A percentile compares a stretch with the other conserved stretches of the same genome.
Evolutionary conservation across 129 eudicot genomes (phyloP).

Genomic region (Chrysanthemum lavandulifolium): DNA sequence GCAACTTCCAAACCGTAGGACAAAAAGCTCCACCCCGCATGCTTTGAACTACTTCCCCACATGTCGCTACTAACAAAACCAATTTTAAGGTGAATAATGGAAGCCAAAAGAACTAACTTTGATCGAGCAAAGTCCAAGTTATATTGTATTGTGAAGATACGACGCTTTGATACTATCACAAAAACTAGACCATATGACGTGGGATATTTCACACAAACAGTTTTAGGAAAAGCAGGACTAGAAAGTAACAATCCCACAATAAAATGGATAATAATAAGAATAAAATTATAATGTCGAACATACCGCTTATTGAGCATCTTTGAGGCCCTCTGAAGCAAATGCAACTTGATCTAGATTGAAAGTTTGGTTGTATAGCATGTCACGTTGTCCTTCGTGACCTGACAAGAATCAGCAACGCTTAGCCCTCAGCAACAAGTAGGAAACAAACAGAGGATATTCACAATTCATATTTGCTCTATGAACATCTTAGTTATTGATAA

Average conservation of each 20-base stretch:
- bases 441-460: not conserved
- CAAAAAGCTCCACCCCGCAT: constrained; percentile 43
- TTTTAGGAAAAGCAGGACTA: constrained; percentile 1
- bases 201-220: not conserved
- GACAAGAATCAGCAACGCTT: constrained; percentile 9
- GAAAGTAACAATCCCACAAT: not conserved
- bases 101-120: constrained; percentile 19
- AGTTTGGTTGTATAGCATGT: constrained; percentile 94
- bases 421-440: not conserved
- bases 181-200: not conserved
- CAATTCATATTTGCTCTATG: constrained; percentile 3
- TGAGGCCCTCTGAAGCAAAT: constrained; percentile 92
- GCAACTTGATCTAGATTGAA: constrained; percentile 92
- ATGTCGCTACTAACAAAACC: constrained; percentile 63
- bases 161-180: constrained; percentile 3
- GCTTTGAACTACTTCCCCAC: constrained; percentile 63
- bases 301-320: constrained; percentile 98
- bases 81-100: constrained; percentile 33
- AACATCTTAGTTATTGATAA: too few species aligned
- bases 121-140: constrained; percentile 13
- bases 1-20: constrained; percentile 69
- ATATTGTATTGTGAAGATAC: constrained; percentile 14
- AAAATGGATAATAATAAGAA: not conserved
- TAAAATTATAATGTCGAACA: constrained; percentile 16
- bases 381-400: constrained; percentile 99